Evolutionary conservation across 2,329 filamentous ascomycete genomes (phyloP).

Genomic region (Macrophomina pseudophaseolina): DNA sequence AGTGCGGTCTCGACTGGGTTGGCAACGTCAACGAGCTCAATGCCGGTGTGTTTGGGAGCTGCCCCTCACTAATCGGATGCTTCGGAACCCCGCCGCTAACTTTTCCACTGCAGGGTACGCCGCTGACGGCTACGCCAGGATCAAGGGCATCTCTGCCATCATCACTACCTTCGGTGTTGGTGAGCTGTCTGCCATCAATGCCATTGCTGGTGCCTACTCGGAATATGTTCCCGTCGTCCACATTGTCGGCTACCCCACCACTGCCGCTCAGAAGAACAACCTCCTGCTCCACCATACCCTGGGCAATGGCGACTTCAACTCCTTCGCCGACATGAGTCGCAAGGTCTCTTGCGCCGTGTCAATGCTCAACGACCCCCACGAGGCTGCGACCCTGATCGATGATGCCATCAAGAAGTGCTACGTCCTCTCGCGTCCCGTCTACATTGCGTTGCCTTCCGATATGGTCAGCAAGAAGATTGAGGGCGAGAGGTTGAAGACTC

Average conservation of each 20-base stretch:
- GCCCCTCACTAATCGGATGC: slow-evolving; percentile 25
- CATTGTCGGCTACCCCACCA: slow-evolving; percentile 54
- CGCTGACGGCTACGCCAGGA: slow-evolving; percentile 53
- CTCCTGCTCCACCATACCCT: slow-evolving; percentile 54
- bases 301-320: slow-evolving; percentile 72
- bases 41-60: slow-evolving; percentile 48
- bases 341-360: slow-evolving; percentile 73
- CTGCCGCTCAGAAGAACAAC: slow-evolving; percentile 46
- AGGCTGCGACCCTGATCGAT: slow-evolving; percentile 78
- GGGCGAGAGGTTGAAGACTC: slow-evolving; percentile 70
- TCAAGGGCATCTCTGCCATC: slow-evolving; percentile 53
- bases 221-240: slow-evolving; percentile 55
- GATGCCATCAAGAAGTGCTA: slow-evolving; percentile 76
- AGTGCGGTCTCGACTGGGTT: slow-evolving; percentile 61
- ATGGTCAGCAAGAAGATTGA: slow-evolving; percentile 79
- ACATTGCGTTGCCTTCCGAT: slow-evolving; percentile 82
- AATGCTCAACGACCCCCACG: slow-evolving; percentile 70
- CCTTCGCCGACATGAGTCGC: slow-evolving; percentile 79
- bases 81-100: slow-evolving; percentile 29
- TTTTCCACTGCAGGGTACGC: slow-evolving; percentile 47
- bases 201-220: slow-evolving; percentile 53
- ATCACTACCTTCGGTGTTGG: slow-evolving; percentile 56
- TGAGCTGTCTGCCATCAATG: slow-evolving; percentile 55
- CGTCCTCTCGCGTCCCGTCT: slow-evolving; percentile 76
- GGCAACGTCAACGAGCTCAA: slow-evolving; percentile 68